These are phyloP conservation scores for Aspergillus spinulosporus DNA, from an alignment of 2,329 filamentous ascomycete species.

Conservation along the genomic window DNA sequence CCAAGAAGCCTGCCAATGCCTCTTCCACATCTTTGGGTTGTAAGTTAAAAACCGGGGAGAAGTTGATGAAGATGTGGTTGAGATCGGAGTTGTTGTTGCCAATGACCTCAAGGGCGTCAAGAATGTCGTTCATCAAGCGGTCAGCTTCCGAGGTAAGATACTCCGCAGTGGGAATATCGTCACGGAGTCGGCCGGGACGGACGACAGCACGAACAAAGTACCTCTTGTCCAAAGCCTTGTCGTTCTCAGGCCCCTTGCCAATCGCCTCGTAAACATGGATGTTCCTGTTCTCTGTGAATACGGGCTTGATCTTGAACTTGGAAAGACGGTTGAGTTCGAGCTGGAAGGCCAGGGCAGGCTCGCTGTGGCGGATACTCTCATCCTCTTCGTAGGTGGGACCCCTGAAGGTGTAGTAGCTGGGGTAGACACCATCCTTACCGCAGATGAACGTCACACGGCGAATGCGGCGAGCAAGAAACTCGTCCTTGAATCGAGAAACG, in stretches of 20 bases:
- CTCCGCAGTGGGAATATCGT: conserved; percentile 97
- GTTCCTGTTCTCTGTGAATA: conserved; percentile 98
- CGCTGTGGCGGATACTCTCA: conserved; percentile 92
- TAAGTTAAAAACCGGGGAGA: conserved; percentile 93
- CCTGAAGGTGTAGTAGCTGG: conserved; percentile 97
- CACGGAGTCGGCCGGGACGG: conserved; percentile 85
- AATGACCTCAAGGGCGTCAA: conserved; percentile 96
- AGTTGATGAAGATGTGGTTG: conserved; percentile 99
- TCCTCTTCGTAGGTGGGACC: conserved; percentile 88
- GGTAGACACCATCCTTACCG: conserved; percentile 91
- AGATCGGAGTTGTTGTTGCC: conserved; percentile 99
- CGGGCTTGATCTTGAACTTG: conserved; percentile 97
- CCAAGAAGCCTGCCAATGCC: conserved; percentile 90
- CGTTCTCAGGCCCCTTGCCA: conserved; percentile 90
- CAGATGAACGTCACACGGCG: conserved; percentile 95
- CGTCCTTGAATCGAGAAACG: conserved; percentile 77
- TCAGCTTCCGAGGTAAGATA: conserved; percentile 98
- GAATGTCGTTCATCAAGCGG: conserved; percentile 93
- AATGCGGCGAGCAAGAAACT: conserved; percentile 76
- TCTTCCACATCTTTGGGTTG: conserved; percentile 87
- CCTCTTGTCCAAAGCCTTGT: conserved; percentile 70
- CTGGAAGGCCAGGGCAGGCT: conserved; percentile 97
- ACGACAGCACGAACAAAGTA: conserved; percentile 98
- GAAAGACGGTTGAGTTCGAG: conserved; percentile 89
- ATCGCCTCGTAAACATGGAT: conserved; percentile 98